These are phyloP conservation scores for Bryum argenteum DNA, from an alignment of 225 moss, liverwort and hornwort species.

Conservation along the genomic window DNA sequence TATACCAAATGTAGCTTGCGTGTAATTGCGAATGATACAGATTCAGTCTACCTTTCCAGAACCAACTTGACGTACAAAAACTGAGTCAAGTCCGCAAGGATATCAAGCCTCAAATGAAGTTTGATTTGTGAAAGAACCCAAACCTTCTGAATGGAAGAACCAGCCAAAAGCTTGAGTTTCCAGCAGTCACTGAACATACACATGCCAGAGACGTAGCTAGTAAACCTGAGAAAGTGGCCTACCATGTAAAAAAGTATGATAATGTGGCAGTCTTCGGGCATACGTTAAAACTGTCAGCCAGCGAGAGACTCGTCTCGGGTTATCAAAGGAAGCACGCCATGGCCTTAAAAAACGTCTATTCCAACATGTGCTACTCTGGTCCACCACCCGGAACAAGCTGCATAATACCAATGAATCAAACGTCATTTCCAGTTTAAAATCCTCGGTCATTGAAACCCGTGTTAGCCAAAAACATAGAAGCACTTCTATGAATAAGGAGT, in stretches of 20 bases:
- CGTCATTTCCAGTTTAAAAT: constrained; percentile 11
- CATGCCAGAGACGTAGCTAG: constrained; percentile 36
- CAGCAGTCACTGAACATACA: constrained; percentile 26
- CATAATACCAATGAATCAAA: constrained; percentile 6
- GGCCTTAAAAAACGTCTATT: constrained; percentile 18
- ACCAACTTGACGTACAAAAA: constrained; percentile 25
- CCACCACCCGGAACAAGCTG: constrained; percentile 71
- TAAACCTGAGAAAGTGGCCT: constrained; percentile 40
- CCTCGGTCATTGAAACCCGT: background rate
- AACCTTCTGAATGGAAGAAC: constrained; percentile 44
- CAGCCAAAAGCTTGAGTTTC: constrained; percentile 31
- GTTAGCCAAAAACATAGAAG: no score
- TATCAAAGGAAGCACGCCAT: constrained; percentile 17
- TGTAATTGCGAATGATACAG: constrained; percentile 18
- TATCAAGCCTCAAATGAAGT: constrained; percentile 33
- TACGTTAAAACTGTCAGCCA: constrained; percentile 8
- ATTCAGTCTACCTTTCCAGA: constrained; percentile 14
- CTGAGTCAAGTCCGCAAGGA: constrained; percentile 22
- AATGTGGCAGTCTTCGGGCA: constrained; percentile 36
- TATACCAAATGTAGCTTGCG: background rate
- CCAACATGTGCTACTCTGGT: constrained; percentile 45
- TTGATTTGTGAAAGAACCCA: constrained; percentile 22
- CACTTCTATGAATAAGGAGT: background rate
- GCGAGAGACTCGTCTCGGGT: constrained; percentile 27
- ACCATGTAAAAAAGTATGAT: constrained; percentile 52